A percentile compares a stretch with the other conserved stretches of the same genome.
These are phyloP conservation scores for Saccharomyces hybrid DNA, from an alignment of 1,139 yeast species.

Conservation along the genomic window DNA sequence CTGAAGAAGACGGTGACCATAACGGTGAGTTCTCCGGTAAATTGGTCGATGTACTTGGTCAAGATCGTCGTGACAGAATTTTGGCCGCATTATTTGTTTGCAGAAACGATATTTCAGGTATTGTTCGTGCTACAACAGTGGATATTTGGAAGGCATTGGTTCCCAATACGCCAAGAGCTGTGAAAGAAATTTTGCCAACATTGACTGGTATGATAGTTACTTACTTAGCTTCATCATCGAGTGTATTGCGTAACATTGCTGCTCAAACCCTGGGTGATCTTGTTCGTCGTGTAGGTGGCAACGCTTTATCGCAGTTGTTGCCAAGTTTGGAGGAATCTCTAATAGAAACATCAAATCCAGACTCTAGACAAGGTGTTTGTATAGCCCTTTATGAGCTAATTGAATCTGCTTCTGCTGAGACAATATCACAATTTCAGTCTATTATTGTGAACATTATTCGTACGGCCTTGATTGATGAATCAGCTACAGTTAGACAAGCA, in stretches of 20 bases:
- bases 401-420: slow-evolving; percentile 60
- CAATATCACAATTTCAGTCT: slow-evolving; percentile 58
- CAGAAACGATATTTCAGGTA: slow-evolving; percentile 83
- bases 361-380: slow-evolving; percentile 93
- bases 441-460: slow-evolving; percentile 69
- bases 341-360: slow-evolving; percentile 52
- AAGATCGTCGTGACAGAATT: slow-evolving; percentile 80
- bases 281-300: slow-evolving; percentile 91
- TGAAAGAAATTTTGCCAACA: slow-evolving; percentile 83
- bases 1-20: slow-evolving; percentile 52
- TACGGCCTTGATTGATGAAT: slow-evolving; percentile 68
- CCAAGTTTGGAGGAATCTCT: slow-evolving; percentile 77
- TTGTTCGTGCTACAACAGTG: slow-evolving; percentile 85
- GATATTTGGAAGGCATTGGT: slow-evolving; percentile 98
- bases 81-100: slow-evolving; percentile 81
- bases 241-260: slow-evolving; percentile 75
- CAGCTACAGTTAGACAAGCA: slow-evolving; percentile 72
- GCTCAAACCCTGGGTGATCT: slow-evolving; percentile 93
- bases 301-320: slow-evolving; percentile 73
- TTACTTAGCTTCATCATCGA: slow-evolving; percentile 74
- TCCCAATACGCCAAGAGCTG: slow-evolving; percentile 92
- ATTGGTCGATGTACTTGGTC: slow-evolving; percentile 74
- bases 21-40: slow-evolving; percentile 58
- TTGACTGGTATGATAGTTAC: slow-evolving; percentile 74
- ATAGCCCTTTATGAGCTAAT: slow-evolving; percentile 84